Evolutionary conservation across 306 rosid species (phyloP).

Genomic region (Pueraria montana): DNA sequence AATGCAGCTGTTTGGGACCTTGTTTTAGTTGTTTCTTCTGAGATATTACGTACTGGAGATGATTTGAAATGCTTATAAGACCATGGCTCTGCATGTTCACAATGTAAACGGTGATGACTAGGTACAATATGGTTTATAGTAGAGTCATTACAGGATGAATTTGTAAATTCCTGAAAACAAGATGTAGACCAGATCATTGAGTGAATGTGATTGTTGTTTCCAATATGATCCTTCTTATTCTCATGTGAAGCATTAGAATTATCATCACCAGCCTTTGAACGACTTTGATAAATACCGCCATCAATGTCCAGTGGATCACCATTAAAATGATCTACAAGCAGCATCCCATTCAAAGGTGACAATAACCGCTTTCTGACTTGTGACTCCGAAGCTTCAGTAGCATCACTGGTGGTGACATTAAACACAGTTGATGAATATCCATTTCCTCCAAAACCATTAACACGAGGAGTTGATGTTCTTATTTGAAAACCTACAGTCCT

Average conservation of each 20-base stretch:
- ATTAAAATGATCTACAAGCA: conserved; percentile 57
- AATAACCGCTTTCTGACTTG: conserved; percentile 57
- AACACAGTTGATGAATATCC: conserved; percentile 51
- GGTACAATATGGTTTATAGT: conserved; percentile 44
- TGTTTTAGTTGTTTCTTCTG: conserved; percentile 44
- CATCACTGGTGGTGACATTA: conserved; percentile 44
- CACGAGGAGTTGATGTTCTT: conserved; percentile 50
- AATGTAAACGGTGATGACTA: conserved; percentile 47
- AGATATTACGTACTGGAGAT: conserved; percentile 45
- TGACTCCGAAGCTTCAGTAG: conserved; percentile 51
- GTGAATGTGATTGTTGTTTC: conserved; percentile 40
- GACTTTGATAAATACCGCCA: conserved; percentile 48
- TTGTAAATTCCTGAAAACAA: conserved; percentile 54
- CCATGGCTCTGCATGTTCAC: conserved; percentile 48
- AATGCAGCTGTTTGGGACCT: conserved; percentile 50
- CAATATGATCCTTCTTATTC: conserved; percentile 64
- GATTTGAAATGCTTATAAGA: conserved; percentile 46
- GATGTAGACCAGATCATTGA: conserved; percentile 57
- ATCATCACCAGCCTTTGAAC: conserved; percentile 39
- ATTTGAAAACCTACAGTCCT: conserved; percentile 75
- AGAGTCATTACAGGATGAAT: conserved; percentile 49
- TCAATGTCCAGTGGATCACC: conserved; percentile 58
- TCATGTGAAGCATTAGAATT: conserved; percentile 52
- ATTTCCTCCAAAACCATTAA: conserved; percentile 50
- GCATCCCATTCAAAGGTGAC: conserved; percentile 70